Evolutionary conservation across 768 basidiomycete species (phyloP).

Genomic region (Tylopilus balloui): DNA sequence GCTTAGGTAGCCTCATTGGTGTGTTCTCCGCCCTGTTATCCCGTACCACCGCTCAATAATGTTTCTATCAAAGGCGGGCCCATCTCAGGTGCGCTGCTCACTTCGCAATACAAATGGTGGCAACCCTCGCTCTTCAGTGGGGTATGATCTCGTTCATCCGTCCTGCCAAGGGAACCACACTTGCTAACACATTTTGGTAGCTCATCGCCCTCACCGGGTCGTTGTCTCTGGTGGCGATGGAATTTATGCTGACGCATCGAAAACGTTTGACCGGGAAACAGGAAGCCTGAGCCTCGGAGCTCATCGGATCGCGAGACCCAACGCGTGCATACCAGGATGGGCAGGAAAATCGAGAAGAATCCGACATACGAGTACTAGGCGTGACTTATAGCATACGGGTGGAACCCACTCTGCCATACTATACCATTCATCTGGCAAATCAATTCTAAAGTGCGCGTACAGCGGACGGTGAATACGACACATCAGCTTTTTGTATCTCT

Average conservation of each 20-base stretch:
- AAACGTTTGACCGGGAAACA: neutral
- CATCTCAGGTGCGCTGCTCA: constrained; percentile 51
- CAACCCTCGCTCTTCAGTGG: constrained; percentile 49
- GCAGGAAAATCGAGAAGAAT: neutral
- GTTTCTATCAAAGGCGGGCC: constrained; percentile 43
- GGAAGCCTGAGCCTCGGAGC: neutral
- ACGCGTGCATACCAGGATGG: neutral
- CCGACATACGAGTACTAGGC: neutral
- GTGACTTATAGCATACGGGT: no score
- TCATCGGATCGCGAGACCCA: neutral
- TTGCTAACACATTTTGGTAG: neutral
- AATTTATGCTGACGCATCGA: neutral
- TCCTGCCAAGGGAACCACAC: neutral
- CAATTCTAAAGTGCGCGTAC: no score
- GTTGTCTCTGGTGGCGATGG: constrained; percentile 5
- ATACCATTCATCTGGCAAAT: no score
- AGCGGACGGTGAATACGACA: no score
- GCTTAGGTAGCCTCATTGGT: constrained; percentile 22
- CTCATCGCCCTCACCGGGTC: constrained; percentile 4
- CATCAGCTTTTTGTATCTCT: no score
- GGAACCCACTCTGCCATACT: no score
- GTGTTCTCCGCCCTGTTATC: constrained; percentile 5
- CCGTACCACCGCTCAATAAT: neutral
- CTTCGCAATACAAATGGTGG: constrained; percentile 52
- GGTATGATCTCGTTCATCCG: constrained; percentile 9